These are phyloP conservation scores for Podochytrium sp. DNA, from an alignment of 192 early-diverging fungal genomes.

Conservation along the genomic window DNA sequence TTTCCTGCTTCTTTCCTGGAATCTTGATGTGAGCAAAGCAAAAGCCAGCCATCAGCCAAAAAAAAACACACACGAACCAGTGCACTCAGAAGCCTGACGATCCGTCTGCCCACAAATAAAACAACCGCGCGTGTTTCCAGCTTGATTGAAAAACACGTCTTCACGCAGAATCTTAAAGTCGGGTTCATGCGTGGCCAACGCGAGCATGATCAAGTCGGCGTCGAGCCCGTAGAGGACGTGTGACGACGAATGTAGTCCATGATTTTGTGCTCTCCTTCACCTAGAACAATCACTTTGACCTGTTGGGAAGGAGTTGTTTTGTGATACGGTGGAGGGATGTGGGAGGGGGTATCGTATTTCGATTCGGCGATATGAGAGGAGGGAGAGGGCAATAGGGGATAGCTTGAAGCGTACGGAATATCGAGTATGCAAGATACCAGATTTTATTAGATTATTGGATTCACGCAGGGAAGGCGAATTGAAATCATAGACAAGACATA, in stretches of 20 bases:
- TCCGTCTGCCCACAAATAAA: conserved; percentile 59
- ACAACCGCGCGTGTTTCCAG: conserved; percentile 40
- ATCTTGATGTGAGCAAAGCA: neutral
- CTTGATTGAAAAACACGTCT: conserved; percentile 84
- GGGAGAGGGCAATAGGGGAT: conserved; percentile 8
- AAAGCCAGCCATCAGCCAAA: neutral
- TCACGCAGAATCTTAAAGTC: conserved; percentile 96
- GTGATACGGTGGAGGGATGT: neutral
- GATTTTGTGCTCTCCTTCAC: conserved; percentile 99
- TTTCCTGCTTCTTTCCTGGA: conserved; percentile 61
- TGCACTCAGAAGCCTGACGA: conserved; percentile 48
- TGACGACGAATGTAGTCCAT: conserved; percentile 96
- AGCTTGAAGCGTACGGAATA: neutral
- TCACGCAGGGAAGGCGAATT: neutral
- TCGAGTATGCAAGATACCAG: conserved; percentile 11
- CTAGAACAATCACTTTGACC: conserved; percentile 91
- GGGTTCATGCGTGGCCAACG: conserved; percentile 93
- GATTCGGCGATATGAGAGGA: neutral
- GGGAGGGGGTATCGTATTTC: neutral
- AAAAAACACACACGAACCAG: conserved; percentile 34
- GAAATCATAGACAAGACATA: neutral
- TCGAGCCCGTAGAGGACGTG: conserved; percentile 98
- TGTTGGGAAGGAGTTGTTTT: conserved; percentile 1
- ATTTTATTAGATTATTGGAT: conserved; percentile 12
- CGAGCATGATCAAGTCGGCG: conserved; percentile 98